A percentile compares a stretch with the other conserved stretches of the same genome.
These are phyloP conservation scores for Agrostemma githago DNA, from an alignment of 148 eudicot genomes.

Conservation along the genomic window DNA sequence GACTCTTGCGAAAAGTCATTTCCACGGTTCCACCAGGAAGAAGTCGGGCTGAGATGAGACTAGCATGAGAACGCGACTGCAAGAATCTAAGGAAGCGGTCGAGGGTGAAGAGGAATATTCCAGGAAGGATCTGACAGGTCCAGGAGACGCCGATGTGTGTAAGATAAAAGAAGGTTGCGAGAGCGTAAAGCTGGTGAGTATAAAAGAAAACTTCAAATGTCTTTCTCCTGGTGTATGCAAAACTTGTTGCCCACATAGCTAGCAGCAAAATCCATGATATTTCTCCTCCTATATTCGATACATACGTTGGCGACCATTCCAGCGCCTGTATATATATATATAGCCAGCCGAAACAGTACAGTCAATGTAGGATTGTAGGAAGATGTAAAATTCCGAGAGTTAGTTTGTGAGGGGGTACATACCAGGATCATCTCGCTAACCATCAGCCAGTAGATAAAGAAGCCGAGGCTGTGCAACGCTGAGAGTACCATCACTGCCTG, in stretches of 20 bases:
- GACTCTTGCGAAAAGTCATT: constrained; percentile 47
- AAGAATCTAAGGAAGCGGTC: constrained; percentile 57
- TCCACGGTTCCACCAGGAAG: constrained; percentile 48
- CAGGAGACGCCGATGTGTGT: constrained; percentile 50
- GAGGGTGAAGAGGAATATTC: constrained; percentile 47
- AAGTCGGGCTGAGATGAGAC: constrained; percentile 43
- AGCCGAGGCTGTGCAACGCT: constrained; percentile 43
- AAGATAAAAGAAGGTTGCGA: constrained; percentile 47
- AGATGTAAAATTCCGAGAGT: not conserved
- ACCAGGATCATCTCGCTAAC: constrained; percentile 37
- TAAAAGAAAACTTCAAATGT: constrained; percentile 57
- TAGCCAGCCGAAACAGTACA: not conserved
- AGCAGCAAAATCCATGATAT: constrained; percentile 34
- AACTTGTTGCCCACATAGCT: constrained; percentile 50
- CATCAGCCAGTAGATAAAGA: constrained; percentile 45
- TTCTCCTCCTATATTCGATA: constrained; percentile 44
- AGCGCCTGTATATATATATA: constrained; percentile 30
- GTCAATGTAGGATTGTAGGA: no score
- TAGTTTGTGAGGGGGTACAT: constrained; percentile 23
- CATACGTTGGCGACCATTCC: constrained; percentile 34
- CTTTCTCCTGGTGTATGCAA: constrained; percentile 43
- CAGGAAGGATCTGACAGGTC: constrained; percentile 50
- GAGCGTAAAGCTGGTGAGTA: constrained; percentile 48
- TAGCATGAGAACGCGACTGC: constrained; percentile 39
- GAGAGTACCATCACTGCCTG: constrained; percentile 50